Conservation (phyloP, 1,139 yeast genomes). For the Candida frijolesensis region DNA sequence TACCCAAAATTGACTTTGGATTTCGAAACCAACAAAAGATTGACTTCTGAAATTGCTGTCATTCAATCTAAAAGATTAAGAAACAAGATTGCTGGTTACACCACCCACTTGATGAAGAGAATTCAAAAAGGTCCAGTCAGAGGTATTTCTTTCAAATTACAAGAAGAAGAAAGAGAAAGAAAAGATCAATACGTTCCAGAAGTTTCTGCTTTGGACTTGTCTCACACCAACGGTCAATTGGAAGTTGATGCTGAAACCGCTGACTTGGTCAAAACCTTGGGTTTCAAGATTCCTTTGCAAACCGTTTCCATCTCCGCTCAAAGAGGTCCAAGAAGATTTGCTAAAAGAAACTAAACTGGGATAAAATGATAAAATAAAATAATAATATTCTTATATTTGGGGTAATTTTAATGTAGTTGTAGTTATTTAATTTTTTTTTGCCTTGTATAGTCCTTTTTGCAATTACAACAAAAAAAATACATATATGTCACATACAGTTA, state of each 20-base stretch:
- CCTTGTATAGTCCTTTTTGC: slow-evolving; percentile 2
- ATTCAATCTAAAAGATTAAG: slow-evolving; percentile 99
- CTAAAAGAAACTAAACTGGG: slow-evolving; percentile 77
- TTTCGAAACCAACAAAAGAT: slow-evolving; percentile 99
- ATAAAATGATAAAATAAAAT: background rate
- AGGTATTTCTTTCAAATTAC: slow-evolving; percentile 99
- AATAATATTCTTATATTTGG: slow-evolving; percentile 1
- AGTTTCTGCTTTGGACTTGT: slow-evolving; percentile 98
- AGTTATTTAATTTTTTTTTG: slow-evolving; percentile 8
- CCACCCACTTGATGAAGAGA: slow-evolving; percentile 99
- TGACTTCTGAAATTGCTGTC: slow-evolving; percentile 97
- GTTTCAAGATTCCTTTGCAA: slow-evolving; percentile 93
- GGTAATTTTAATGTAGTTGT: slow-evolving; percentile 7
- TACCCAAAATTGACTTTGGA: slow-evolving; percentile 99
- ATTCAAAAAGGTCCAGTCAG: slow-evolving; percentile 99
- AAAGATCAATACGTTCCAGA: slow-evolving; percentile 99
- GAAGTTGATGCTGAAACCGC: slow-evolving; percentile 98
- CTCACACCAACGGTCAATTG: slow-evolving; percentile 94
- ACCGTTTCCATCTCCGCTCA: slow-evolving; percentile 92
- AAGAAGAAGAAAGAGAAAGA: slow-evolving; percentile 99
- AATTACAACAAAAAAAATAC: background rate
- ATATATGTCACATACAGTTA: slow-evolving; percentile 2
- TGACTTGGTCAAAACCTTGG: slow-evolving; percentile 93
- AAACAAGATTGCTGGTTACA: slow-evolving; percentile 99
- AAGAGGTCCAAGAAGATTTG: slow-evolving; percentile 93